Conservation (phyloP, 495 filamentous ascomycete species). For the Trichoderma orchidacearum region DNA sequence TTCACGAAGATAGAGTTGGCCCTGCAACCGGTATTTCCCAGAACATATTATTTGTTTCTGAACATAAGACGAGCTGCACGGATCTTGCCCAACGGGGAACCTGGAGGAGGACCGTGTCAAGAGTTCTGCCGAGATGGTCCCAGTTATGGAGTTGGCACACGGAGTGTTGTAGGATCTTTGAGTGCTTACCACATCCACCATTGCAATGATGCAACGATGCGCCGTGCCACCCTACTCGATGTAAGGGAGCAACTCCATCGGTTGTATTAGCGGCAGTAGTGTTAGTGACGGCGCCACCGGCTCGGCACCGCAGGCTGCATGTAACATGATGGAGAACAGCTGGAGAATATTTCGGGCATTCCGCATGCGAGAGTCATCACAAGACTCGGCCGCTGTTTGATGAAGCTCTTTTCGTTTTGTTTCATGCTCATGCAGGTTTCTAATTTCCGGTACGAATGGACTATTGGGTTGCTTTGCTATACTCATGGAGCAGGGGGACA, state of each 20-base stretch:
- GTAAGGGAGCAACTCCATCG: too few relatives aligned
- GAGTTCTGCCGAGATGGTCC: too few relatives aligned
- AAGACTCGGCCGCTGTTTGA: background rate
- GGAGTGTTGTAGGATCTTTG: background rate
- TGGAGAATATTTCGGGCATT: background rate
- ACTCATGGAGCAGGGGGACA: too few relatives aligned
- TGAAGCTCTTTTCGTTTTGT: background rate
- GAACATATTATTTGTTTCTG: background rate
- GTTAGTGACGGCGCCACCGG: background rate
- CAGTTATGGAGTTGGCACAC: too few relatives aligned
- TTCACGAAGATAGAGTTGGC: background rate
- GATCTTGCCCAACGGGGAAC: background rate
- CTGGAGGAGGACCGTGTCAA: too few relatives aligned
- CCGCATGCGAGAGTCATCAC: background rate
- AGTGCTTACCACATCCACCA: background rate
- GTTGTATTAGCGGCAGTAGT: background rate
- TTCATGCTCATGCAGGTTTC: background rate
- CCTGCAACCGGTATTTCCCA: background rate
- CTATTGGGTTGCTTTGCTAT: too few relatives aligned
- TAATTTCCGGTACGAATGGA: background rate
- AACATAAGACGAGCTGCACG: background rate
- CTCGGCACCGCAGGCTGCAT: background rate
- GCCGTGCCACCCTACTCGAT: too few relatives aligned
- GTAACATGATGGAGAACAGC: background rate
- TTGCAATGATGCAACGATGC: background rate